These are phyloP conservation scores for Plasmodium yoelii DNA, from an alignment of 169 alveolate species.

Conservation along the genomic window DNA sequence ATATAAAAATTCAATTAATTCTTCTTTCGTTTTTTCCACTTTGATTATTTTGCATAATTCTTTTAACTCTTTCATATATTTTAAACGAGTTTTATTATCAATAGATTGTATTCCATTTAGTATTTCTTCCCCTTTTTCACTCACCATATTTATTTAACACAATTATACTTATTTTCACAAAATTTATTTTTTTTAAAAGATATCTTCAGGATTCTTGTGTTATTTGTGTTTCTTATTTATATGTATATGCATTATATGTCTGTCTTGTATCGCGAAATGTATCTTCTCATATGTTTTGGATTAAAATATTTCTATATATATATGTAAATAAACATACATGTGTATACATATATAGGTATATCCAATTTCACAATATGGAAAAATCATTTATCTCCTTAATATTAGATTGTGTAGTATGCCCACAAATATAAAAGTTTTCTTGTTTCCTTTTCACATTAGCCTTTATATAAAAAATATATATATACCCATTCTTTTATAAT, in stretches of 20 bases:
- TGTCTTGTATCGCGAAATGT: not conserved
- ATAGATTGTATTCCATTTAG: constrained; percentile 67
- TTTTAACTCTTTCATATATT: constrained; percentile 45
- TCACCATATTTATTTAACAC: constrained; percentile 15
- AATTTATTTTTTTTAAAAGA: not conserved
- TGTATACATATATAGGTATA: not conserved
- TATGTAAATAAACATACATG: not conserved
- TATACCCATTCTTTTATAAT: too few relatives aligned
- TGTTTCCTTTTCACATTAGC: constrained; percentile 1
- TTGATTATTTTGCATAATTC: constrained; percentile 65
- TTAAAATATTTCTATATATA: not conserved
- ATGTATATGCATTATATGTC: not conserved
- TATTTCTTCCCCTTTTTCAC: constrained; percentile 52
- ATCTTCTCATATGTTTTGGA: not conserved
- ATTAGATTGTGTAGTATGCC: not conserved
- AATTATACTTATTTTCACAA: not conserved
- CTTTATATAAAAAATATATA: not conserved
- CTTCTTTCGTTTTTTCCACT: constrained; percentile 50
- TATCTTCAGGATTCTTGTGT: too few relatives aligned
- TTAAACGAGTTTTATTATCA: constrained; percentile 41
- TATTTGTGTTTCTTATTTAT: not conserved
- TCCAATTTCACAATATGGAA: too few relatives aligned
- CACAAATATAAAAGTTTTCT: not conserved
- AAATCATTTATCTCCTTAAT: not conserved
- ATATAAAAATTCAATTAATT: constrained; percentile 67